Conservation (phyloP, 2,329 filamentous ascomycete genomes). For the Diaporthe sp. region DNA sequence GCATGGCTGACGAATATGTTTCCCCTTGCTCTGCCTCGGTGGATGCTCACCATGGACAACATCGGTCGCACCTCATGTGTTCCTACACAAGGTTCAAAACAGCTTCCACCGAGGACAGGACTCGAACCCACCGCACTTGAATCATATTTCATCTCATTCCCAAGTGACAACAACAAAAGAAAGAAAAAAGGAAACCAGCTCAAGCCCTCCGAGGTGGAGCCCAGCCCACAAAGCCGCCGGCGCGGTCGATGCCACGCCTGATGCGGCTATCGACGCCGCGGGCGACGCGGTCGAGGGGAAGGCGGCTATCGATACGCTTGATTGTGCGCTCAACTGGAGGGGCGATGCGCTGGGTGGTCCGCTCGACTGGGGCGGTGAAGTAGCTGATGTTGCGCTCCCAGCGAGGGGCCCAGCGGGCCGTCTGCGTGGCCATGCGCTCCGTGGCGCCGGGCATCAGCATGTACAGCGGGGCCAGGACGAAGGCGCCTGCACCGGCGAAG, state of each 20-base stretch:
- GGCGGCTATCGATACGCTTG: conserved; percentile 55
- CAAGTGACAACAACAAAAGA: background rate
- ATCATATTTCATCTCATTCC: background rate
- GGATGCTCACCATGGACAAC: background rate
- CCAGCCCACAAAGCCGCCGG: conserved; percentile 31
- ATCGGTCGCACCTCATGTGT: background rate
- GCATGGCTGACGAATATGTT: background rate
- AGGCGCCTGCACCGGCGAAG: conserved; percentile 65
- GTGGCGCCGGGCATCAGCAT: conserved; percentile 67
- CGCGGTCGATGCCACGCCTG: conserved; percentile 55
- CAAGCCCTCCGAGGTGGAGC: background rate
- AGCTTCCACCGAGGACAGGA: background rate
- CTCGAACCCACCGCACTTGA: background rate
- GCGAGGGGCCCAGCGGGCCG: conserved; percentile 66
- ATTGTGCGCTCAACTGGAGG: conserved; percentile 58
- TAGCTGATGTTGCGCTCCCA: conserved; percentile 69
- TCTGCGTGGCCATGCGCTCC: conserved; percentile 64
- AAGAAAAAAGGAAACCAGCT: background rate
- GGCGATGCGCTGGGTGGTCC: conserved; percentile 59
- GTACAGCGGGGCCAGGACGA: conserved; percentile 66
- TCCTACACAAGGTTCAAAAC: background rate
- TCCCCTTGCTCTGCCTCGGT: background rate
- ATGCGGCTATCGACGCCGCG: conserved; percentile 60
- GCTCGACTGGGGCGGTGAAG: conserved; percentile 60
- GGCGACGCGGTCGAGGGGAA: conserved; percentile 63